Evolutionary conservation across 495 filamentous ascomycete species (phyloP).

Genomic region (Tuber borchii): DNA sequence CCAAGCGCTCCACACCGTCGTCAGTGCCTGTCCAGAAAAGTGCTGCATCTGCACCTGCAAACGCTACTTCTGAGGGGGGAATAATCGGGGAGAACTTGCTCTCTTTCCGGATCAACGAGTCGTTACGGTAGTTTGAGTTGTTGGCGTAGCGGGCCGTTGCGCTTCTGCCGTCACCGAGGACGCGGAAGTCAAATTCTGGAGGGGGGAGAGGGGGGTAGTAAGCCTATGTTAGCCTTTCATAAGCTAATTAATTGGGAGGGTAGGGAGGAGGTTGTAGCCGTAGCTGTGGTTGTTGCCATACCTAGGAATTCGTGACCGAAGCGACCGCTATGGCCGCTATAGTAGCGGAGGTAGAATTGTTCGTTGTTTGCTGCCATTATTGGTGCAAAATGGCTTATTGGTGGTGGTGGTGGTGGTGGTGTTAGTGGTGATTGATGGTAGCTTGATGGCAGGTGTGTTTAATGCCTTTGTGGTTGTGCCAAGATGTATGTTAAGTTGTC

Average conservation of each 20-base stretch:
- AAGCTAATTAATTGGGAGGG: background rate
- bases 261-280: background rate
- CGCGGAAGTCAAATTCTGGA: conserved; percentile 92
- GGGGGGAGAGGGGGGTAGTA: conserved; percentile 1
- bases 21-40: conserved; percentile 14
- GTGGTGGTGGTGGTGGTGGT: background rate
- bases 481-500: background rate
- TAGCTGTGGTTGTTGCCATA: conserved; percentile 43
- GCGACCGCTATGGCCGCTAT: conserved; percentile 95
- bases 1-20: conserved; percentile 10
- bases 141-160: conserved; percentile 96
- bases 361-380: conserved; percentile 49
- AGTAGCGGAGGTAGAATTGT: conserved; percentile 94
- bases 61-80: background rate
- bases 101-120: conserved; percentile 98
- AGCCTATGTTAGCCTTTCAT: conserved; percentile 20
- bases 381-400: conserved; percentile 6
- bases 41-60: background rate
- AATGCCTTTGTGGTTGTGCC: background rate
- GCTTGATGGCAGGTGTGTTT: background rate
- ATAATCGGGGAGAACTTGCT: conserved; percentile 55
- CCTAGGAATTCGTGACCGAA: conserved; percentile 98
- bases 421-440: background rate
- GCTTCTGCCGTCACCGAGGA: conserved; percentile 86
- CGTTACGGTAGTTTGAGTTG: conserved; percentile 99